Evolutionary conservation across 176 grass and related monocot genomes (phyloP).

Genomic region (Oropetium thomaeum): DNA sequence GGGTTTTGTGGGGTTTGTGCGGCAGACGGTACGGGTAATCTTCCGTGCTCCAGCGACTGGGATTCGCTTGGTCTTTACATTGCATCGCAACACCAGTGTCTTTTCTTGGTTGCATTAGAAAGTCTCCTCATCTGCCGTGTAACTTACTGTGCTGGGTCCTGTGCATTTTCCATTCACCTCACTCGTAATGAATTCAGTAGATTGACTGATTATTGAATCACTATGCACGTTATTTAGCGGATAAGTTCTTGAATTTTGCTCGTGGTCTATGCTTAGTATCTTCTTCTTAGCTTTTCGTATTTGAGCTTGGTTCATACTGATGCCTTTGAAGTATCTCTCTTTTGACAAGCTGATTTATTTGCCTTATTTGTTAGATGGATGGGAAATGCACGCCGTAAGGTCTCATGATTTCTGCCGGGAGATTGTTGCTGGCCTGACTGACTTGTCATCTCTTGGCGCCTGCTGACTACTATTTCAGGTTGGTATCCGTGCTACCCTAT

Average conservation of each 20-base stretch:
- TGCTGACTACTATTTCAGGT: constrained; percentile 16
- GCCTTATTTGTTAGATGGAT: constrained; percentile 27
- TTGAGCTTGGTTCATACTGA: not conserved
- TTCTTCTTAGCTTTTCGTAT: not conserved
- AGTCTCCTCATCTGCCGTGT: not conserved
- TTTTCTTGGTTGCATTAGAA: not conserved
- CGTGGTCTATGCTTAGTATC: not conserved
- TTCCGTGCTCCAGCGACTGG: not conserved
- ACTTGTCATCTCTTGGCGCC: not conserved
- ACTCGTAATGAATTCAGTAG: not conserved
- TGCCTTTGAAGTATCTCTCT: not conserved
- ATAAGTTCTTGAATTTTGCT: not conserved
- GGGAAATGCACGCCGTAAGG: not conserved
- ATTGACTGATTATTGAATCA: not conserved
- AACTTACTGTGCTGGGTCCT: not conserved
- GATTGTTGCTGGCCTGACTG: not conserved
- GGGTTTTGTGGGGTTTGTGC: not conserved
- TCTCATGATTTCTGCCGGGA: constrained; percentile 5
- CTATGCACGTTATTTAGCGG: not conserved
- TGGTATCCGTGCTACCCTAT: not conserved
- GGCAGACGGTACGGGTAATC: not conserved
- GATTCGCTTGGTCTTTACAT: not conserved
- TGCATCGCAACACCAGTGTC: not conserved
- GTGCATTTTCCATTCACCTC: not conserved
- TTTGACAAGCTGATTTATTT: constrained; percentile 14